Evolutionary conservation across 1,139 yeast species (phyloP).

Genomic region (Hemisphaericaspora subhashii): DNA sequence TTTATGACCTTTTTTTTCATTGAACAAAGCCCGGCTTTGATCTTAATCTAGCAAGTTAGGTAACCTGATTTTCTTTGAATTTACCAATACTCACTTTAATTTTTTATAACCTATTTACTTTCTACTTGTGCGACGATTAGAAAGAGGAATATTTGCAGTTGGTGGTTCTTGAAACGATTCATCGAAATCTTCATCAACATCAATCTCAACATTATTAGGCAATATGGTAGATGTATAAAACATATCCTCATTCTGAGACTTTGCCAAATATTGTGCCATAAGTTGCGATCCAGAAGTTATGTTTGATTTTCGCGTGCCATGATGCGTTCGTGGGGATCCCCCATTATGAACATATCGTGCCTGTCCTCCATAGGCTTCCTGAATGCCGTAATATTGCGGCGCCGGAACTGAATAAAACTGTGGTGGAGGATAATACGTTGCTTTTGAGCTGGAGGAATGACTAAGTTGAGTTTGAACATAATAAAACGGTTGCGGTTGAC

Average conservation of each 20-base stretch:
- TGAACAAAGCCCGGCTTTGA: conserved; percentile 8
- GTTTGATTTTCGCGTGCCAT: conserved; percentile 5
- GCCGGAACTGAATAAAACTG: not conserved
- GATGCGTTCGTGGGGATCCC: conserved; percentile 2
- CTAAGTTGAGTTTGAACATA: conserved; percentile 12
- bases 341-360: conserved; percentile 3
- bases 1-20: not conserved
- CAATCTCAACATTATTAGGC: conserved; percentile 12
- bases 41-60: not conserved
- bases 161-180: not conserved
- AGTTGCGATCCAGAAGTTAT: conserved; percentile 67
- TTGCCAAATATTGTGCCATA: conserved; percentile 75
- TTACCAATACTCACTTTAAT: not conserved
- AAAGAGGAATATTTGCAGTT: not conserved
- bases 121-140: not conserved
- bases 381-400: not conserved
- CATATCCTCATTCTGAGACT: conserved; percentile 58
- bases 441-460: conserved; percentile 10
- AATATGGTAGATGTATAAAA: conserved; percentile 7
- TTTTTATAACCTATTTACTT: not conserved
- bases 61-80: not conserved
- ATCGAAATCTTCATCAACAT: conserved; percentile 8
- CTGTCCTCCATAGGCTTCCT: not conserved
- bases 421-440: conserved; percentile 11
- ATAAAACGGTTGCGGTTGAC: conserved; percentile 19